Evolutionary conservation across 768 basidiomycete genomes (phyloP).

Genomic region (Thelephora ganbajun): DNA sequence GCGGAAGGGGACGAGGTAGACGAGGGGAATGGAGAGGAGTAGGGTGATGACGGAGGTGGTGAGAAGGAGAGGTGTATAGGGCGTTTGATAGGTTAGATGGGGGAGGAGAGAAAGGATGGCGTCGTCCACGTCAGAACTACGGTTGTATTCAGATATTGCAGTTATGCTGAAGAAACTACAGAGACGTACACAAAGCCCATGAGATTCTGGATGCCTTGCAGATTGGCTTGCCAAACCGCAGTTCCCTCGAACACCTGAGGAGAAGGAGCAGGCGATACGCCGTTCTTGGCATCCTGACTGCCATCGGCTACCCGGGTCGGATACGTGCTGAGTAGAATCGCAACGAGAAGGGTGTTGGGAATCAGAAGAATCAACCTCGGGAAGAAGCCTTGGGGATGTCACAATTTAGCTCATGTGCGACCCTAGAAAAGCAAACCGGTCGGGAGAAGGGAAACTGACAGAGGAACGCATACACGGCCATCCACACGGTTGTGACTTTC

Average conservation of each 20-base stretch:
- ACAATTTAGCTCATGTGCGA: neutral
- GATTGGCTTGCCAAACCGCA: conserved; percentile 73
- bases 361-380: conserved; percentile 59
- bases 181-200: conserved; percentile 66
- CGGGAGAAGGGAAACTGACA: conserved; percentile 37
- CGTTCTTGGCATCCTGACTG: conserved; percentile 1
- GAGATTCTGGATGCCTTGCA: conserved; percentile 83
- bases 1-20: conserved; percentile 23
- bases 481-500: conserved; percentile 61
- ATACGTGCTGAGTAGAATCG: conserved; percentile 53
- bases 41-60: conserved; percentile 32
- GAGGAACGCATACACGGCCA: conserved; percentile 63
- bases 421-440: neutral
- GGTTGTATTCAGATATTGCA: neutral
- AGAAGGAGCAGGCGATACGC: conserved; percentile 19
- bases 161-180: neutral
- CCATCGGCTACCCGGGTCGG: conserved; percentile 21
- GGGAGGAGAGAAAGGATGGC: conserved; percentile 33
- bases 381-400: conserved; percentile 44
- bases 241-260: conserved; percentile 42
- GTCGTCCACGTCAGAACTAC: conserved; percentile 51
- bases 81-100: conserved; percentile 35
- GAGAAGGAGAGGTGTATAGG: conserved; percentile 41
- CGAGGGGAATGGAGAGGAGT: conserved; percentile 15
- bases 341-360: conserved; percentile 49